Evolutionary conservation across 2,329 filamentous ascomycete genomes (phyloP).

Genomic region (Macrophomina tecta): DNA sequence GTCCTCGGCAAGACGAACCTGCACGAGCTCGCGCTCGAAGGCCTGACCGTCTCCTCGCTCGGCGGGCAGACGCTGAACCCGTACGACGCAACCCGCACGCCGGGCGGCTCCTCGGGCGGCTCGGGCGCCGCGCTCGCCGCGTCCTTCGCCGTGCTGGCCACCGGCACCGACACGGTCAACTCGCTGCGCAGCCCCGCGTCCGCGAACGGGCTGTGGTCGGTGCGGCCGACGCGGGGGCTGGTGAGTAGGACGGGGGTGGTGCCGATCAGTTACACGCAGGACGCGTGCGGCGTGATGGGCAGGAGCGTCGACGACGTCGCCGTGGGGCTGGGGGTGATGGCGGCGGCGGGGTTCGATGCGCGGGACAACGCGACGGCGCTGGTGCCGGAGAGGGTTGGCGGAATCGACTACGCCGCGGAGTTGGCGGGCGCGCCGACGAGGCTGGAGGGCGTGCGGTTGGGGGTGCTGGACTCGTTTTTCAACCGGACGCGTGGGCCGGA

Average conservation of each 20-base stretch:
- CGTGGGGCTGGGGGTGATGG: slow-evolving; percentile 59
- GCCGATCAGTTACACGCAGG: slow-evolving; percentile 64
- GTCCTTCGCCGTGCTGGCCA: slow-evolving; percentile 64
- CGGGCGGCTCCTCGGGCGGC: slow-evolving; percentile 69
- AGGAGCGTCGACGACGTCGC: slow-evolving; percentile 59
- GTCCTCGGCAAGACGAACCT: slow-evolving; percentile 65
- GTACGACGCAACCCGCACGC: slow-evolving; percentile 69
- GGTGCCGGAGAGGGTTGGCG: slow-evolving; percentile 49
- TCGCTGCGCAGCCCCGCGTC: slow-evolving; percentile 67
- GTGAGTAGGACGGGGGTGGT: slow-evolving; percentile 59
- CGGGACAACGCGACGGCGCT: slow-evolving; percentile 60
- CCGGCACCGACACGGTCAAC: slow-evolving; percentile 68
- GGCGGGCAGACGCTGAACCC: slow-evolving; percentile 71
- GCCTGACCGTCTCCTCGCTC: slow-evolving; percentile 65
- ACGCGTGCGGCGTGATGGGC: slow-evolving; percentile 62
- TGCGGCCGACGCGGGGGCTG: slow-evolving; percentile 63
- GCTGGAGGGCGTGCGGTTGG: slow-evolving; percentile 53
- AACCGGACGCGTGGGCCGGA: slow-evolving; percentile 59
- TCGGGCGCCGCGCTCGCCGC: slow-evolving; percentile 66
- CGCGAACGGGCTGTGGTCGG: slow-evolving; percentile 65
- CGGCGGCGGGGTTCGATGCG: slow-evolving; percentile 57
- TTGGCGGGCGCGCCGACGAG: slow-evolving; percentile 39
- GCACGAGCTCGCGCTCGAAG: slow-evolving; percentile 69
- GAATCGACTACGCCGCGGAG: slow-evolving; percentile 55
- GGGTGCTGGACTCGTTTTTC: slow-evolving; percentile 63